Percentiles rank a stretch among this genome's conserved stretches.
These are phyloP conservation scores for Malus sylvestris DNA, from an alignment of 306 rosid species.

Conservation along the genomic window DNA sequence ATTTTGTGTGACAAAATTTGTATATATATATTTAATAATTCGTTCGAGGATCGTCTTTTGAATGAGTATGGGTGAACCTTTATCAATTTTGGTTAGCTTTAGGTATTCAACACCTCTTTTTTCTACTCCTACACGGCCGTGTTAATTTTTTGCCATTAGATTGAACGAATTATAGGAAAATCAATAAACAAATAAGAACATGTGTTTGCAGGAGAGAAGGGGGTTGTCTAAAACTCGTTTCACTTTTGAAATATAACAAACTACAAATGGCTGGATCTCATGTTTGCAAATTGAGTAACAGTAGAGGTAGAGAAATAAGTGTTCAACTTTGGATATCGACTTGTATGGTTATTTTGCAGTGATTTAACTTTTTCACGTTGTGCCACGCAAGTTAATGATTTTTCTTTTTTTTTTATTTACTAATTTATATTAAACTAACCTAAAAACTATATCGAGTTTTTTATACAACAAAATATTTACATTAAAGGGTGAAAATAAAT, in stretches of 20 bases:
- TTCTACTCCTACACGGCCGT: not conserved
- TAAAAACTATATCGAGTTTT: too few relatives aligned
- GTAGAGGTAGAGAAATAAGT: too few relatives aligned
- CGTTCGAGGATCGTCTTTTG: not conserved
- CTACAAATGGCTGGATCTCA: not conserved
- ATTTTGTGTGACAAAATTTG: not conserved
- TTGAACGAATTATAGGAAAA: not conserved
- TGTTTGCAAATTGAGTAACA: not conserved
- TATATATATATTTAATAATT: not conserved
- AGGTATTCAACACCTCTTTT: not conserved
- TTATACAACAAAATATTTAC: too few relatives aligned
- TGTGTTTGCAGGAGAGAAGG: not conserved
- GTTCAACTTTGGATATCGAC: not conserved
- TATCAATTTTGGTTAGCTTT: not conserved
- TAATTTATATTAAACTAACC: too few relatives aligned
- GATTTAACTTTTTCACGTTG: not conserved
- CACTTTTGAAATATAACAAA: too few relatives aligned
- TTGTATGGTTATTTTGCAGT: not conserved
- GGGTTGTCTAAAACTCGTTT: too few relatives aligned
- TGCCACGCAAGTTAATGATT: not conserved
- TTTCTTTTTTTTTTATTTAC: too few relatives aligned
- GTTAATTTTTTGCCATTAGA: not conserved
- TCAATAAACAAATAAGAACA: not conserved
- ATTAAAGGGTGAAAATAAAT: too few relatives aligned
- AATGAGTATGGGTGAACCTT: not conserved